These are phyloP conservation scores for Mercurialis annua DNA, from an alignment of 345 rosid genomes.

Conservation along the genomic window DNA sequence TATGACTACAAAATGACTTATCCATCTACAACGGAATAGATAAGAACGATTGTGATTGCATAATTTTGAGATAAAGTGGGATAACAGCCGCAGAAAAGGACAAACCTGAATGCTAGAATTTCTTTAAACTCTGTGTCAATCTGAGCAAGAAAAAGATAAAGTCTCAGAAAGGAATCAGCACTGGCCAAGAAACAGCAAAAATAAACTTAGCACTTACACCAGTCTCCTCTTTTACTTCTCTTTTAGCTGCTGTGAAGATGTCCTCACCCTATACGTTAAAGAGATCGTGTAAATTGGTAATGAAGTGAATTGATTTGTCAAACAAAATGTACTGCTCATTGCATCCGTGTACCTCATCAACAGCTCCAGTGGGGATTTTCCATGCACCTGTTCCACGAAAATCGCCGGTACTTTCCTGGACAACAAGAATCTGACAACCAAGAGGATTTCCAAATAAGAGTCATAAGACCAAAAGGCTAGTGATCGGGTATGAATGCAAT, in stretches of 20 bases:
- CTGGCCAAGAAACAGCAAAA: background rate
- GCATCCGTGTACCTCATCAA: slow-evolving; percentile 54
- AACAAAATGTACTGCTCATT: background rate
- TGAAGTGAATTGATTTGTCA: background rate
- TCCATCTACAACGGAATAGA: background rate
- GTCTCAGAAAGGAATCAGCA: slow-evolving; percentile 7
- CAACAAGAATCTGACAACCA: slow-evolving; percentile 60
- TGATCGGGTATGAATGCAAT: no score
- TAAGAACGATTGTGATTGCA: background rate
- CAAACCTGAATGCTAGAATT: slow-evolving; percentile 67
- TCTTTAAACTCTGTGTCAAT: slow-evolving; percentile 64
- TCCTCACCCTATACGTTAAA: slow-evolving; percentile 62
- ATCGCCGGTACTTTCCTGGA: slow-evolving; percentile 68
- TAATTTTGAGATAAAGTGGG: background rate
- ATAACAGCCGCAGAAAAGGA: background rate
- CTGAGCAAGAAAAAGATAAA: slow-evolving; percentile 33
- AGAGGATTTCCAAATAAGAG: slow-evolving; percentile 5
- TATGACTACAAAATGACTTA: background rate
- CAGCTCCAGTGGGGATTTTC: slow-evolving; percentile 91
- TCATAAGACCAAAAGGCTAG: slow-evolving; percentile 3
- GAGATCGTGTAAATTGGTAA: slow-evolving; percentile 6
- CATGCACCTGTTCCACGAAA: slow-evolving; percentile 55
- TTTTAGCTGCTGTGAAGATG: slow-evolving; percentile 46
- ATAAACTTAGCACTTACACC: slow-evolving; percentile 45
- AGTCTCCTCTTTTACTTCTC: slow-evolving; percentile 93